A percentile compares a stretch with the other conserved stretches of the same genome.
Evolutionary conservation across 306 rosid genomes (phyloP).

Genomic region (Cicer yamashitae): DNA sequence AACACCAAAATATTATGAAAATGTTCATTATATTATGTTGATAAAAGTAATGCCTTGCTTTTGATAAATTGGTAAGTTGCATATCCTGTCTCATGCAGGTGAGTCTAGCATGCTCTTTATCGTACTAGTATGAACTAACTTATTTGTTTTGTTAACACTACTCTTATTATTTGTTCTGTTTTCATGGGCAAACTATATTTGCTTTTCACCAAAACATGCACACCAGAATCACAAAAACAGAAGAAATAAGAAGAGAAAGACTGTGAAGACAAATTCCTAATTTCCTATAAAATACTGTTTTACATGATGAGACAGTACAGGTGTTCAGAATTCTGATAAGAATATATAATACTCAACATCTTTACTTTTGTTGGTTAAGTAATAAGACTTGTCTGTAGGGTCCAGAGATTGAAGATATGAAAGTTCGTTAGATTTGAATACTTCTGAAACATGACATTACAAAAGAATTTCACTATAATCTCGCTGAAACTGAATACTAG

Average conservation of each 20-base stretch:
- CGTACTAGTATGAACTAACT: background rate
- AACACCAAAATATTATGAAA: background rate
- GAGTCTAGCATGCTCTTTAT: conserved; percentile 13
- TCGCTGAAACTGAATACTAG: conserved; percentile 48
- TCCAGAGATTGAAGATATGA: conserved; percentile 25
- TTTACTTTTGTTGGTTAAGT: conserved; percentile 23
- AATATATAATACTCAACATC: conserved; percentile 15
- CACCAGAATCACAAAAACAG: conserved; percentile 3
- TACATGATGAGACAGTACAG: conserved; percentile 16
- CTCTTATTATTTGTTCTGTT: conserved; percentile 2
- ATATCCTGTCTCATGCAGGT: conserved; percentile 2
- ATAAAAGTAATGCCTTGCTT: conserved; percentile 11
- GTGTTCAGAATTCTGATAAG: conserved; percentile 1
- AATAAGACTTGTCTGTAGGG: conserved; percentile 18
- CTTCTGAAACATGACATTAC: conserved; percentile 43
- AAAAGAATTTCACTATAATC: conserved; percentile 58
- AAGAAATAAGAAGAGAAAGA: conserved; percentile 21
- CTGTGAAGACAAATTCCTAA: conserved; percentile 26
- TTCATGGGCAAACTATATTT: background rate
- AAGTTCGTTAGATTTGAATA: conserved; percentile 43
- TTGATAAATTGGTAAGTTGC: conserved; percentile 8
- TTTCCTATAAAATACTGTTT: conserved; percentile 15
- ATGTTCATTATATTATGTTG: background rate
- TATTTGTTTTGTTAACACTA: conserved; percentile 30
- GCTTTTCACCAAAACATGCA: conserved; percentile 20